Percentiles rank a stretch among this genome's conserved stretches.
Conservation (phyloP, 148 eudicot species). For the Talinum fruticosum region DNA sequence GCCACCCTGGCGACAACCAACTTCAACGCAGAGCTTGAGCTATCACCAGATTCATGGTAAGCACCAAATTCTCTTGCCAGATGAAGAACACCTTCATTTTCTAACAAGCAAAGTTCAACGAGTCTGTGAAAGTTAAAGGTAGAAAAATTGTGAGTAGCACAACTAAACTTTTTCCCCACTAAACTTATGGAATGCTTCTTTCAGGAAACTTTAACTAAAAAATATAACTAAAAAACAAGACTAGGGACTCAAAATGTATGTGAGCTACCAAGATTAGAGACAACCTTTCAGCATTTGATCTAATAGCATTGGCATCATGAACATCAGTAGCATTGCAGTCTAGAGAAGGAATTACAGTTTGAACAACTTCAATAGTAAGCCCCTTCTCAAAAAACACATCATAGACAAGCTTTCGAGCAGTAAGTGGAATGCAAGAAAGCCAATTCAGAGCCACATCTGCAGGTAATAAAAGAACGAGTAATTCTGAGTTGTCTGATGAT, state of each 20-base stretch:
- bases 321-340: conserved; percentile 40
- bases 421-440: conserved; percentile 73
- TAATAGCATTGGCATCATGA: conserved; percentile 40
- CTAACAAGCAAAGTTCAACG: conserved; percentile 66
- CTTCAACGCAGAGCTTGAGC: conserved; percentile 32
- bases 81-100: conserved; percentile 58
- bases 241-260: neutral
- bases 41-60: conserved; percentile 34
- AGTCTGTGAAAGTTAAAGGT: conserved; percentile 46
- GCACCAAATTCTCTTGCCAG: conserved; percentile 54
- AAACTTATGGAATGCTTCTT: neutral
- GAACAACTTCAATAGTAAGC: conserved; percentile 58
- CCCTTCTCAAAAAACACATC: conserved; percentile 76
- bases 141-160: neutral
- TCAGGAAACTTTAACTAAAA: neutral
- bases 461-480: conserved; percentile 15
- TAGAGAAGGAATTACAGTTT: conserved; percentile 66
- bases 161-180: neutral
- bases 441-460: conserved; percentile 88
- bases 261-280: neutral
- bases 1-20: conserved; percentile 48
- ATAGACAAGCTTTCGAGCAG: conserved; percentile 75
- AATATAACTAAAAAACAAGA: neutral
- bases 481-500: neutral
- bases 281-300: conserved; percentile 89